A percentile compares a stretch with the other conserved stretches of the same genome.
Evolutionary conservation across 164 flowering plant genomes (phyloP).

Genomic region (Houttuynia cordata): DNA sequence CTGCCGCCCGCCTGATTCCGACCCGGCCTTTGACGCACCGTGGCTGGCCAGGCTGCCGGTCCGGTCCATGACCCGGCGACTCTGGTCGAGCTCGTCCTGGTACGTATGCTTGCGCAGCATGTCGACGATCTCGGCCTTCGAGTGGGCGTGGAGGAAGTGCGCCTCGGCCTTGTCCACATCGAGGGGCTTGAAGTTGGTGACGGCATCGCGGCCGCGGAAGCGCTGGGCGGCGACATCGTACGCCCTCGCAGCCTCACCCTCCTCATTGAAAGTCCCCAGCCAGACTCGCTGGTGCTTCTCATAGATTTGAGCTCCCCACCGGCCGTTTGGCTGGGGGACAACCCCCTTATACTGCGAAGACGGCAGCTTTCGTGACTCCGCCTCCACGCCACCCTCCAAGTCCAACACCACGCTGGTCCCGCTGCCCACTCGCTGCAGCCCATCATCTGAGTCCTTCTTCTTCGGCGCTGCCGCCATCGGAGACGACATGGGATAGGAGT

Average conservation of each 20-base stretch:
- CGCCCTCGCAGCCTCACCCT: constrained; percentile 75
- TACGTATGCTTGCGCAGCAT: constrained; percentile 88
- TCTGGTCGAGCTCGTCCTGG: constrained; percentile 70
- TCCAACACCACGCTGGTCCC: constrained; percentile 52
- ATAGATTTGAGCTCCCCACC: constrained; percentile 97
- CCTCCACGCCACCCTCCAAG: constrained; percentile 47
- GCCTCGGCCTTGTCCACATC: constrained; percentile 27
- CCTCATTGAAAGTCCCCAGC: constrained; percentile 90
- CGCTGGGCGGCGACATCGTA: constrained; percentile 83
- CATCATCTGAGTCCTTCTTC: constrained; percentile 18
- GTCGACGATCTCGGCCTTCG: constrained; percentile 86
- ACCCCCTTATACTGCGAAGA: constrained; percentile 89
- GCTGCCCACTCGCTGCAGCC: constrained; percentile 59
- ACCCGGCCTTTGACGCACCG: neutral
- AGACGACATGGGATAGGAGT: constrained; percentile 15
- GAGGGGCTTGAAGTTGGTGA: constrained; percentile 65
- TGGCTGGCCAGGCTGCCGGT: constrained; percentile 2
- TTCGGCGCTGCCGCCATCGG: constrained; percentile 3
- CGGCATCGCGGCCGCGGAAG: constrained; percentile 87
- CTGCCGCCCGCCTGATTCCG: constrained; percentile 3
- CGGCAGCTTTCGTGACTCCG: constrained; percentile 80
- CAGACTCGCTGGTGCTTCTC: constrained; percentile 97
- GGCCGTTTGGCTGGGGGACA: constrained; percentile 92
- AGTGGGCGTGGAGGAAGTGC: constrained; percentile 52
- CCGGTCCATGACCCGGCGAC: constrained; percentile 22